phyloP scores from a whole-genome alignment of 495 filamentous ascomycete genomes.

The Talaromyces ruber region DNA sequence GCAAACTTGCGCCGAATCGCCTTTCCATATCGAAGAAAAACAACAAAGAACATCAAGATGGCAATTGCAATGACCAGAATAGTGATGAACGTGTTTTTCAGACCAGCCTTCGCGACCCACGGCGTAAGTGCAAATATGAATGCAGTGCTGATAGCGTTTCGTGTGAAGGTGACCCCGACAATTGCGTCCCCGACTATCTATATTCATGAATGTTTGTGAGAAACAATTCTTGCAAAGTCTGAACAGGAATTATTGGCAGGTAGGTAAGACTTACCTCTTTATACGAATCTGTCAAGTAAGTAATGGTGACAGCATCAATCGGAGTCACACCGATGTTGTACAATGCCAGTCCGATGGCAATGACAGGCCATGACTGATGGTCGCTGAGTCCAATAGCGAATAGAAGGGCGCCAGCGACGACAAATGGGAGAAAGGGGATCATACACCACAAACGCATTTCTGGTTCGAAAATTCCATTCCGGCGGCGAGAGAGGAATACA shows the following conservation, averaged over 20 bases:
- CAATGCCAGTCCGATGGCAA: conserved; percentile 19
- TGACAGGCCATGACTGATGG: conserved; percentile 19
- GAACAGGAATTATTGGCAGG: no score
- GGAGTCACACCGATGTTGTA: conserved; percentile 17
- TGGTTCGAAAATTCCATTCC: conserved; percentile 26
- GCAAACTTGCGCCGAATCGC: not conserved
- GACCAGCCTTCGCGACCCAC: conserved; percentile 16
- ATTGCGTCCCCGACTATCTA: conserved; percentile 23
- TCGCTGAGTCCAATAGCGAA: conserved; percentile 24
- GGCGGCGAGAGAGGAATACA: conserved; percentile 19
- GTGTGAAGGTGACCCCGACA: conserved; percentile 18
- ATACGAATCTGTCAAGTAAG: conserved; percentile 27
- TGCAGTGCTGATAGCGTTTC: conserved; percentile 14
- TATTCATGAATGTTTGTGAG: not conserved
- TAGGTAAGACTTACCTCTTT: conserved; percentile 17
- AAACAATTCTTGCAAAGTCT: not conserved
- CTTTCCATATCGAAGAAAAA: not conserved
- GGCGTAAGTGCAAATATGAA: conserved; percentile 20
- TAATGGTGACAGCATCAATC: conserved; percentile 19
- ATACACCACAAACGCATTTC: conserved; percentile 26
- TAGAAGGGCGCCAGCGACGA: conserved; percentile 21
- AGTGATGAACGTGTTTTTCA: not conserved
- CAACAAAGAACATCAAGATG: not conserved
- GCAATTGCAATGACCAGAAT: conserved; percentile 1
- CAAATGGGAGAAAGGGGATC: conserved; percentile 14